Conservation (phyloP, 192 early-diverging fungal genomes). For the Backusella westeae region DNA sequence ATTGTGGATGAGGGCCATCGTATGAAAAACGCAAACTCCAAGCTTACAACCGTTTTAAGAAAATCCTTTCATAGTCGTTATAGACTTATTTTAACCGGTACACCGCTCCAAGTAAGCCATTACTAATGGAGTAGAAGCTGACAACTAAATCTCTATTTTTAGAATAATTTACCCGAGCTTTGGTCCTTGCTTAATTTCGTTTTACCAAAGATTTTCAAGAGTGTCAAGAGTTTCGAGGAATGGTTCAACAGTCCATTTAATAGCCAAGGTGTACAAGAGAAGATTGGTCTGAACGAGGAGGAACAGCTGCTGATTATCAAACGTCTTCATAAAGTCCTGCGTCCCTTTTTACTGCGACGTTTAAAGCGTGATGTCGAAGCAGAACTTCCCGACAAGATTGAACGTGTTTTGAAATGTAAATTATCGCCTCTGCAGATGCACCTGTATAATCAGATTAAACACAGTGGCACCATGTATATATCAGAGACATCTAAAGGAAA, state of each 20-base stretch:
- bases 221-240: conserved; percentile 96
- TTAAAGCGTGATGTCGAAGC: conserved; percentile 99
- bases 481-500: conserved; percentile 64
- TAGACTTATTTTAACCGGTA: conserved; percentile 95
- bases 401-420: conserved; percentile 89
- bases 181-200: conserved; percentile 98
- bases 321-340: conserved; percentile 94
- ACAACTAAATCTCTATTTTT: neutral
- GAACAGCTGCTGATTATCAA: conserved; percentile 95
- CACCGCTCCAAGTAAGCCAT: conserved; percentile 78
- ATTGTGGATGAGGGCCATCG: conserved; percentile 99
- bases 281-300: conserved; percentile 96
- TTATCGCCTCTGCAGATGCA: conserved; percentile 85
- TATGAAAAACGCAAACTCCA: conserved; percentile 95
- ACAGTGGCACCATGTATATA: conserved; percentile 69
- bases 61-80: conserved; percentile 90
- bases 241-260: conserved; percentile 99
- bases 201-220: conserved; percentile 94
- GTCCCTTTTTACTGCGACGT: conserved; percentile 94
- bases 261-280: conserved; percentile 77
- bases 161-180: conserved; percentile 96
- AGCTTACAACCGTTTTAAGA: conserved; percentile 81
- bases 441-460: conserved; percentile 87
- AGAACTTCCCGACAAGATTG: conserved; percentile 96
- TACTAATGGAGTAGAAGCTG: neutral